phyloP scores from a whole-genome alignment of 768 basidiomycete species.

The Aureoboletus auriporus region DNA sequence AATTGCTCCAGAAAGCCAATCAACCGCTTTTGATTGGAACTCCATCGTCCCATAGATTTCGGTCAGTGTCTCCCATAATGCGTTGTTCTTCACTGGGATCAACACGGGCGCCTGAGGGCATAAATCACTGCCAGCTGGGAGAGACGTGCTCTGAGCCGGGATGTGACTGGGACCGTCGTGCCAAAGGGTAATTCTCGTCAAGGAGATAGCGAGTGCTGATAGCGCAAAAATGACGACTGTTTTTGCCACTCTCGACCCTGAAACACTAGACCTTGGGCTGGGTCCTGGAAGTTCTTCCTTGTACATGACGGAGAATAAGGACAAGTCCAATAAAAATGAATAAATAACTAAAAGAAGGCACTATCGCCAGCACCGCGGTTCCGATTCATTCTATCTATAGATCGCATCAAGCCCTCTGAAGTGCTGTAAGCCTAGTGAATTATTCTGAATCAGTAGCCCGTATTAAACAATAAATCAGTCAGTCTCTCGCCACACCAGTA shows the following conservation, averaged over 20 bases:
- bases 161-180: slow-evolving; percentile 1
- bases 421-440: too few relatives aligned
- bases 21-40: slow-evolving; percentile 33
- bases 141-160: neutral
- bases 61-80: slow-evolving; percentile 31
- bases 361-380: too few relatives aligned
- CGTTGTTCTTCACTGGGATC: slow-evolving; percentile 31
- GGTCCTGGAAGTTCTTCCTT: slow-evolving; percentile 17
- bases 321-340: neutral
- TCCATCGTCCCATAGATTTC: slow-evolving; percentile 29
- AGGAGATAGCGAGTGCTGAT: slow-evolving; percentile 12
- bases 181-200: slow-evolving; percentile 4
- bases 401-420: too few relatives aligned
- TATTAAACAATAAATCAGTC: too few relatives aligned
- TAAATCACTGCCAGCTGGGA: slow-evolving; percentile 6
- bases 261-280: slow-evolving; percentile 1
- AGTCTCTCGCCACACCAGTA: too few relatives aligned
- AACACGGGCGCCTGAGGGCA: slow-evolving; percentile 36
- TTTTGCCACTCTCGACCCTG: slow-evolving; percentile 7
- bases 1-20: slow-evolving; percentile 39
- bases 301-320: slow-evolving; percentile 9
- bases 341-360: too few relatives aligned
- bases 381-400: too few relatives aligned
- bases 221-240: slow-evolving; percentile 10
- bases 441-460: too few relatives aligned